Conservation (phyloP, 768 basidiomycete genomes). For the Termitomyces sp. region DNA sequence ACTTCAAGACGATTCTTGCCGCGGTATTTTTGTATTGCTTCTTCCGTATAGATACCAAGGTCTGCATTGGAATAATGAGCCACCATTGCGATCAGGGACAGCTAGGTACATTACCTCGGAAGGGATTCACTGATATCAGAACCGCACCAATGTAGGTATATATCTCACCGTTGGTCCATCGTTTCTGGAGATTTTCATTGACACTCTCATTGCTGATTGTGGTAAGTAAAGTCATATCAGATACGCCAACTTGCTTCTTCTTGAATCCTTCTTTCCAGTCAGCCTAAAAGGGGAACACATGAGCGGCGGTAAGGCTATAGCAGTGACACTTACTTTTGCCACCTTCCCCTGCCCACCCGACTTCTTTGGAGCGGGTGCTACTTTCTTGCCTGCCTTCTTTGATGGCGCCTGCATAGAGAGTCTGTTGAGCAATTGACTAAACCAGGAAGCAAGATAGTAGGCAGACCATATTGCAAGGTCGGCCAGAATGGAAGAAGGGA, state of each 20-base stretch:
- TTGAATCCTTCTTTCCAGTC: conserved; percentile 99
- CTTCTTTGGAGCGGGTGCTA: conserved; percentile 58
- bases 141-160: conserved; percentile 99
- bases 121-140: conserved; percentile 98
- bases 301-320: conserved; percentile 5
- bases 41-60: conserved; percentile 96
- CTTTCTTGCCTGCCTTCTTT: conserved; percentile 90
- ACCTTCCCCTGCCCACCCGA: conserved; percentile 54
- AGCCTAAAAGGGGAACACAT: conserved; percentile 48
- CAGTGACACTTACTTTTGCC: conserved; percentile 53
- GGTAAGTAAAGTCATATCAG: conserved; percentile 96
- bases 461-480: conserved; percentile 12
- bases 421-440: not conserved
- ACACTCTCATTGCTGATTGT: conserved; percentile 97
- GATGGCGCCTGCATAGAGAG: conserved; percentile 68
- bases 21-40: conserved; percentile 76
- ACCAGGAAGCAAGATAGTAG: not conserved
- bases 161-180: conserved; percentile 93
- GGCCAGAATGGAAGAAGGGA: not conserved
- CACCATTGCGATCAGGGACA: not conserved
- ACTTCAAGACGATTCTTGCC: conserved; percentile 99
- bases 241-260: conserved; percentile 98
- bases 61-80: conserved; percentile 40
- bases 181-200: conserved; percentile 96
- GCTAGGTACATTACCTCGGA: conserved; percentile 56